phyloP scores from a whole-genome alignment of 345 rosid genomes.

The Erodium maritimum region DNA sequence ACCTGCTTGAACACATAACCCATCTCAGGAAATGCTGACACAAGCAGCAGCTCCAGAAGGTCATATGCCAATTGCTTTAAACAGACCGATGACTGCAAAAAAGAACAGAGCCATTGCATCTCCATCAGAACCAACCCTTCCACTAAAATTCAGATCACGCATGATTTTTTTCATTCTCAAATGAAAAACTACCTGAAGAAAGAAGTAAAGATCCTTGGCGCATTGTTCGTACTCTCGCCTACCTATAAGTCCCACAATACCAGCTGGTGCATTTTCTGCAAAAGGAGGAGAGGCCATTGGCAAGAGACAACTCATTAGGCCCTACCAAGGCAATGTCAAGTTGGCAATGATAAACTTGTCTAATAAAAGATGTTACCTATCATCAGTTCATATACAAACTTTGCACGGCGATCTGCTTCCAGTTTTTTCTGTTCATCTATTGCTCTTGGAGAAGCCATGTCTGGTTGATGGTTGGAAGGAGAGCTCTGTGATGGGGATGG shows the following conservation, averaged over 20 bases:
- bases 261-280: conserved; percentile 82
- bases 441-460: conserved; percentile 30
- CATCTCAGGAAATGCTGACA: conserved; percentile 74
- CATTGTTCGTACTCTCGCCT: conserved; percentile 87
- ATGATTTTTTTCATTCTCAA: too few relatives aligned
- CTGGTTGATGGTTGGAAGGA: conserved; percentile 18
- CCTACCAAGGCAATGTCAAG: background rate
- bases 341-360: background rate
- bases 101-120: conserved; percentile 1
- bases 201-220: conserved; percentile 82
- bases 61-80: conserved; percentile 67
- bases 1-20: conserved; percentile 49
- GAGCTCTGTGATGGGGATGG: conserved; percentile 24
- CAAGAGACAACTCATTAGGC: background rate
- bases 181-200: conserved; percentile 59
- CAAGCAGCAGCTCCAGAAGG: conserved; percentile 59
- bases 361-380: conserved; percentile 41
- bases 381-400: conserved; percentile 82
- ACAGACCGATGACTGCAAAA: conserved; percentile 65
- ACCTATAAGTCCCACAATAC: conserved; percentile 80
- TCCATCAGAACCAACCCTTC: too few relatives aligned
- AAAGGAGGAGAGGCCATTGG: conserved; percentile 24
- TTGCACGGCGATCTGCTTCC: conserved; percentile 80
- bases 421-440: conserved; percentile 45
- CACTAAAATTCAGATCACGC: too few relatives aligned